These are phyloP conservation scores for Leishmania martiniquensis DNA, from an alignment of 208 protist species.

Conservation along the genomic window DNA sequence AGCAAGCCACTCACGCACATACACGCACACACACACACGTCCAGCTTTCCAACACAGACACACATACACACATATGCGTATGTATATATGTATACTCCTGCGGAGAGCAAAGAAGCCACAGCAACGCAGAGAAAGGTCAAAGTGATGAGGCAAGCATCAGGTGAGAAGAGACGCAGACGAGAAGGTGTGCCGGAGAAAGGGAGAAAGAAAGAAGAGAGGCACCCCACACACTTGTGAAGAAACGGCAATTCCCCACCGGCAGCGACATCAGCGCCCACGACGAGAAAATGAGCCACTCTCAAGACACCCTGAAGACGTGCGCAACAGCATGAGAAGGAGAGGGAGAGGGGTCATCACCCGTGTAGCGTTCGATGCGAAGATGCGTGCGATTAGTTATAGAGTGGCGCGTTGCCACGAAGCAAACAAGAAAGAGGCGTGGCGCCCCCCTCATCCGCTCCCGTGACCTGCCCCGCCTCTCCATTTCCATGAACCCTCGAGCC, in stretches of 20 bases:
- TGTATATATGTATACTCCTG: neutral
- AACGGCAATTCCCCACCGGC: neutral
- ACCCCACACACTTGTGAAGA: neutral
- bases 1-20: neutral
- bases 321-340: too few species aligned
- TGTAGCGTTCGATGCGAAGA: neutral
- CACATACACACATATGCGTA: neutral
- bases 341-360: neutral
- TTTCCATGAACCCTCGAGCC: neutral
- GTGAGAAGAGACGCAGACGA: neutral
- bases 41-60: neutral
- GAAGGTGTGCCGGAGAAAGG: too few species aligned
- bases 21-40: neutral
- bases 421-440: neutral
- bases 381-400: neutral
- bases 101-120: neutral
- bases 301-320: neutral
- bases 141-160: neutral
- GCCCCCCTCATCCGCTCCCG: neutral
- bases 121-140: neutral
- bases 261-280: neutral
- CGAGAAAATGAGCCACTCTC: neutral
- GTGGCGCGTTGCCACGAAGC: neutral
- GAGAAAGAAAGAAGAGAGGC: neutral
- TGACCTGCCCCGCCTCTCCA: neutral